Evolutionary conservation across 441 rosid genomes (phyloP), one percentile per base, ranked within the genome.

Genomic region (Sinapis alba): DNA sequence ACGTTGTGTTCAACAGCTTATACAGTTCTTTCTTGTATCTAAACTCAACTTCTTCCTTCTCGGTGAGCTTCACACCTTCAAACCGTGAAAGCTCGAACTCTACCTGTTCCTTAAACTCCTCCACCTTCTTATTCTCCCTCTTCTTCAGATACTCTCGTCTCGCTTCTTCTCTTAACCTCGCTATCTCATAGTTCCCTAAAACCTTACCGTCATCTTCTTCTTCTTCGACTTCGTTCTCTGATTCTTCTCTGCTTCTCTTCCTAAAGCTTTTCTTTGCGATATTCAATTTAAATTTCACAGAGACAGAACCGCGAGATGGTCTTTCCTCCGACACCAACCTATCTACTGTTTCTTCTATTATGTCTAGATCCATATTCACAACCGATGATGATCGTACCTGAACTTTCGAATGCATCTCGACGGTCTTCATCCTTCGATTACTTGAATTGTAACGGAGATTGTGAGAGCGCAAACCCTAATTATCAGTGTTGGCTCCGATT

Each of bases 1-100:
- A 90, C 76, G 87, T 82, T 76, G 89, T 87, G 87, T 86, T 85
- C 53, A 89, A 80, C 62, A 92, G 86, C 13, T 95, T 92, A 64
- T 80, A 88, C 74, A 91, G 78, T 65, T 84, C 80, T 73, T 73
- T 86, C 84, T 95, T 95, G 80, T 89, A 84, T 24, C 95, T 86
- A 62, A 84, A 74, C 23, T 86, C 87, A 62, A 63, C 82, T 10
- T 79, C 18, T 80, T 95, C 99, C 47, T 60, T 85, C 72, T 88
- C 90, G 4, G 87, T 87, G 23, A 95, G 83, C 80, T 93, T 89
- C 70, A 82, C 88, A 62, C 86, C 95, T 47, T 80, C 84, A 82
- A 83, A 88, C 9, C 83, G 62, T 71, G 88, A 84, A 23, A 80
- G 72, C 36, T 89, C 91, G 32, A 89, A 72, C 32, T 67, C 60